phyloP scores from a whole-genome alignment of 2,329 filamentous ascomycete species.

The Epichloe glyceriae region DNA sequence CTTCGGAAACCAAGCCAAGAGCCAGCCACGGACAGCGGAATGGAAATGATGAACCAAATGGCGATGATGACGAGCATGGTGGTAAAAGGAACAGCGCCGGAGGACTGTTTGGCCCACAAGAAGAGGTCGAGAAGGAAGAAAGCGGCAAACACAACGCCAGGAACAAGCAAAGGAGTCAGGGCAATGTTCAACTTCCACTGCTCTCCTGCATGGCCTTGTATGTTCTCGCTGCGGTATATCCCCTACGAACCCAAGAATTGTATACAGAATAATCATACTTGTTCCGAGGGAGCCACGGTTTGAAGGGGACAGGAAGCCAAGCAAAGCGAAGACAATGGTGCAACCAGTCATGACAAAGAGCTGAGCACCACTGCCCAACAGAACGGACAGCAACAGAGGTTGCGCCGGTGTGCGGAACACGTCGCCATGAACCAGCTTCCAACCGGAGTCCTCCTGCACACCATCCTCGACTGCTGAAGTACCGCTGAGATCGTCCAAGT shows the following conservation, averaged over 20 bases:
- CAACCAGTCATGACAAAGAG: slow-evolving; percentile 95
- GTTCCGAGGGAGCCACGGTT: slow-evolving; percentile 91
- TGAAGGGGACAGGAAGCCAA: slow-evolving; percentile 90
- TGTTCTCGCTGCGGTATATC: slow-evolving; percentile 76
- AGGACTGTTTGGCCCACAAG: slow-evolving; percentile 85
- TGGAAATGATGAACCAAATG: slow-evolving; percentile 96
- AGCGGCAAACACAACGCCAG: slow-evolving; percentile 68
- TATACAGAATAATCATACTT: slow-evolving; percentile 87
- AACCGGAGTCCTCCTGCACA: slow-evolving; percentile 93
- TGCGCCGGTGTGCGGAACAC: slow-evolving; percentile 83
- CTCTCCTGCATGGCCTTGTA: slow-evolving; percentile 89
- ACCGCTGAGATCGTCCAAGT: slow-evolving; percentile 75
- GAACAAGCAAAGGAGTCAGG: slow-evolving; percentile 74
- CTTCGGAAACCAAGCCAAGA: slow-evolving; percentile 89
- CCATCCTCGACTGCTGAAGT: slow-evolving; percentile 75
- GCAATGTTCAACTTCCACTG: slow-evolving; percentile 90
- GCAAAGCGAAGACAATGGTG: slow-evolving; percentile 83
- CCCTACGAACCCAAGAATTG: slow-evolving; percentile 85
- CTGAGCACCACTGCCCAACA: slow-evolving; percentile 88
- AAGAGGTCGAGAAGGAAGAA: slow-evolving; percentile 97
- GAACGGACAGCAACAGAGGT: slow-evolving; percentile 70
- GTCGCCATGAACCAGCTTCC: slow-evolving; percentile 96
- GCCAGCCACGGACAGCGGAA: slow-evolving; percentile 78
- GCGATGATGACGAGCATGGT: slow-evolving; percentile 89
- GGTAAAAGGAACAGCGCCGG: slow-evolving; percentile 86